A percentile compares a stretch with the other conserved stretches of the same genome.
Evolutionary conservation across 2,329 filamentous ascomycete genomes (phyloP).

Genomic region (Cryphonectria japonica): DNA sequence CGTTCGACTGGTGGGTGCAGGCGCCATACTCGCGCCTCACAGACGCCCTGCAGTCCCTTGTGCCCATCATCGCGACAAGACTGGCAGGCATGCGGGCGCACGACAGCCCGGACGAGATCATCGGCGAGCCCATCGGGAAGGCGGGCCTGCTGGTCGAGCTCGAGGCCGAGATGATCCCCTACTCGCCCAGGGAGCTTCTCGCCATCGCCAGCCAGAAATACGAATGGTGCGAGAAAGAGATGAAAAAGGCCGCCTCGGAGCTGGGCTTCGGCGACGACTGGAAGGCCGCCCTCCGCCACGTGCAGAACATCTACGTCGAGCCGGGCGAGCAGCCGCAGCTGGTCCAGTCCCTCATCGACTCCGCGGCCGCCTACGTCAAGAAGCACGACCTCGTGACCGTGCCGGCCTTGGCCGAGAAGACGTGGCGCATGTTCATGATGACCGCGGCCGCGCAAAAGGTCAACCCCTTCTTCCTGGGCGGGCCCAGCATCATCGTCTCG

Average conservation of each 20-base stretch:
- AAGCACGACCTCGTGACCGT: constrained; percentile 59
- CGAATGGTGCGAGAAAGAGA: constrained; percentile 58
- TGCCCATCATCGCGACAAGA: constrained; percentile 43
- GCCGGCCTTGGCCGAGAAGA: constrained; percentile 55
- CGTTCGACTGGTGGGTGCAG: constrained; percentile 60
- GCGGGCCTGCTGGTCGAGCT: constrained; percentile 56
- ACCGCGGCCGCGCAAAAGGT: constrained; percentile 54
- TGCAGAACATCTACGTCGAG: constrained; percentile 58
- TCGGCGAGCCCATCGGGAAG: constrained; percentile 60
- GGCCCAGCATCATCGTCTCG: constrained; percentile 56
- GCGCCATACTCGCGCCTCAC: constrained; percentile 48
- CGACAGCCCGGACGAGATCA: constrained; percentile 51
- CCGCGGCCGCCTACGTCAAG: constrained; percentile 58
- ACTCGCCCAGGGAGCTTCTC: constrained; percentile 60
- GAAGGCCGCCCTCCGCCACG: constrained; percentile 57
- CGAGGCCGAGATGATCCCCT: constrained; percentile 60
- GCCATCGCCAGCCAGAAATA: constrained; percentile 55
- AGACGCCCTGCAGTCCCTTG: constrained; percentile 40
- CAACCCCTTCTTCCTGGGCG: constrained; percentile 64
- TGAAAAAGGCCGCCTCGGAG: constrained; percentile 53
- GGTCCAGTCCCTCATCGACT: constrained; percentile 53
- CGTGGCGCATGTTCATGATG: constrained; percentile 62
- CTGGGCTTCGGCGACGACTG: constrained; percentile 54
- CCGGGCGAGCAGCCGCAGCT: constrained; percentile 58
- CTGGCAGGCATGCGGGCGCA: constrained; percentile 50